phyloP scores from a whole-genome alignment of 805 yeast species.

The Myxozyma vanderwaltii region DNA sequence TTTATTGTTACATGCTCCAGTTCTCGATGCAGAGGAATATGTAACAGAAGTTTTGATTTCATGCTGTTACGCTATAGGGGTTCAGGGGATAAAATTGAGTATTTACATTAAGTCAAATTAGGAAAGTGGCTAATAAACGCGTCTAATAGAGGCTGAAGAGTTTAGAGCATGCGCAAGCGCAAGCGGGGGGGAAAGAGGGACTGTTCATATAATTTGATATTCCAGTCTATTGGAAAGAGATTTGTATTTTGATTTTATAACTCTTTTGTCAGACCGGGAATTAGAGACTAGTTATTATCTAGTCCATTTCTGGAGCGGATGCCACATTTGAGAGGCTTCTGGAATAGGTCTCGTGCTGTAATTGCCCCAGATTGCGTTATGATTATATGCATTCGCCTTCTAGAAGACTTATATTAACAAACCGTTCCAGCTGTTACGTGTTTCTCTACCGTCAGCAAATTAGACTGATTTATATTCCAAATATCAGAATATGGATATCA shows the following conservation, averaged over 20 bases:
- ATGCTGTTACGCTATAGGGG: too few species aligned
- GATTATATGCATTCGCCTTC: not conserved
- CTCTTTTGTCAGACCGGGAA: not conserved
- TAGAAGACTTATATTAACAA: not conserved
- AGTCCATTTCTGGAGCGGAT: not conserved
- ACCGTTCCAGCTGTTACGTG: not conserved
- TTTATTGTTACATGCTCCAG: too few species aligned
- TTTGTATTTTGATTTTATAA: not conserved
- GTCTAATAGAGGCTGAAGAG: too few species aligned
- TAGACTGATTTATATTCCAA: not conserved
- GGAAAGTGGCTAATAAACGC: too few species aligned
- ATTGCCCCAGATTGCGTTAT: not conserved
- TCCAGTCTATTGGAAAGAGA: too few species aligned
- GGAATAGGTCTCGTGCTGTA: not conserved
- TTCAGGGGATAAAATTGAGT: too few species aligned
- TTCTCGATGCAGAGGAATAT: too few species aligned
- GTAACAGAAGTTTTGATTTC: too few species aligned
- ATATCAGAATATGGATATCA: not conserved
- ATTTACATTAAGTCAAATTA: too few species aligned
- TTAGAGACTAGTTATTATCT: not conserved
- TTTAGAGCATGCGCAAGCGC: too few species aligned
- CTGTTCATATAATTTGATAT: too few species aligned
- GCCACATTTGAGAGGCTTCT: slow-evolving; percentile 1
- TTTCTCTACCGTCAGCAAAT: not conserved
- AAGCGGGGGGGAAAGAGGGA: too few species aligned